Evolutionary conservation across 2,329 filamentous ascomycete genomes (phyloP).

Genomic region (Colletotrichum cuscutae): DNA sequence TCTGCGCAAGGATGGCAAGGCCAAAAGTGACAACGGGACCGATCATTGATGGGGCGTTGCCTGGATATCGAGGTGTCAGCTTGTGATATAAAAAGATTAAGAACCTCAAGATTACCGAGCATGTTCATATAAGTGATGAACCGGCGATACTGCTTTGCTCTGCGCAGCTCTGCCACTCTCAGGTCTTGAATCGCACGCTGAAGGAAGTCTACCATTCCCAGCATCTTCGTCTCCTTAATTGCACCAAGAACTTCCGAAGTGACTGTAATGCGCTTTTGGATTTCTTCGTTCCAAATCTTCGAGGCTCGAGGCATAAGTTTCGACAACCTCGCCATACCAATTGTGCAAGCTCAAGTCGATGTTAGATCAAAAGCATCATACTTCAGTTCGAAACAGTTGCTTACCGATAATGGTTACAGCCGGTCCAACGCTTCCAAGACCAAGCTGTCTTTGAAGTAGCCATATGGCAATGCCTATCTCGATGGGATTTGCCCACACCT

Average conservation of each 20-base stretch:
- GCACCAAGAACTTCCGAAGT: constrained; percentile 42
- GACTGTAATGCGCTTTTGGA: constrained; percentile 41
- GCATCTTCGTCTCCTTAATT: constrained; percentile 48
- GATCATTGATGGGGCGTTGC: constrained; percentile 30
- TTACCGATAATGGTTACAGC: constrained; percentile 44
- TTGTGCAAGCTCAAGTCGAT: constrained; percentile 37
- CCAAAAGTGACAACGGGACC: constrained; percentile 38
- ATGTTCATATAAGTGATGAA: constrained; percentile 31
- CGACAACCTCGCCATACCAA: constrained; percentile 38
- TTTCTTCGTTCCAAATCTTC: constrained; percentile 42
- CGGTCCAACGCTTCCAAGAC: constrained; percentile 45
- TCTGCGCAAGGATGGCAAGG: constrained; percentile 33
- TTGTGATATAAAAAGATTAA: not conserved
- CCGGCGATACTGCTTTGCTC: constrained; percentile 37
- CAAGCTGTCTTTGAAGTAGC: constrained; percentile 44
- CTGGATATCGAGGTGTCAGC: not conserved
- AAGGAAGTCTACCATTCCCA: constrained; percentile 39
- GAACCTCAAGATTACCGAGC: not conserved
- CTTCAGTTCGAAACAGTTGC: not conserved
- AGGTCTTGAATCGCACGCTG: constrained; percentile 34
- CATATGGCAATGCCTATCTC: constrained; percentile 45
- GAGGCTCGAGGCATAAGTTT: constrained; percentile 42
- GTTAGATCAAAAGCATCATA: not conserved
- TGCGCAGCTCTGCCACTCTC: constrained; percentile 35
- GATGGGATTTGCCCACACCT: constrained; percentile 45